Percentiles rank a stretch among this genome's conserved stretches.
These are phyloP conservation scores for Globisporangium mamillatum DNA, from an alignment of 352 stramenopile species.

Conservation along the genomic window DNA sequence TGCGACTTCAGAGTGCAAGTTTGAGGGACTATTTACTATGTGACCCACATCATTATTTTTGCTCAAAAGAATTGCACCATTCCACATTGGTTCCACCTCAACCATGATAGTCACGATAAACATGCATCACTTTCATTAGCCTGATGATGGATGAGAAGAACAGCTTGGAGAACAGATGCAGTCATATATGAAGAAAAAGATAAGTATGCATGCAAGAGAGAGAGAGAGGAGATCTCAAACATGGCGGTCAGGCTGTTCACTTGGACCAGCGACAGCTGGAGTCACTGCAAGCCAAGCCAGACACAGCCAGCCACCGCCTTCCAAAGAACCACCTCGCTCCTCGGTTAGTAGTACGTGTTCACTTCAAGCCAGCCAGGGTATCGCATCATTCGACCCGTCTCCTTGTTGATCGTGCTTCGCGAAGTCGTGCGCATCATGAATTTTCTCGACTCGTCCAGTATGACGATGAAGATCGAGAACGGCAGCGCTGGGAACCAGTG, in stretches of 20 bases:
- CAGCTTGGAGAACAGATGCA: background rate
- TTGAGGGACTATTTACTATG: background rate
- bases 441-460: constrained; percentile 90
- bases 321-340: background rate
- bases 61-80: background rate
- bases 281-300: background rate
- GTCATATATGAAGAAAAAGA: background rate
- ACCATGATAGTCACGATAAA: too few relatives aligned
- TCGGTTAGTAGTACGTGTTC: constrained; percentile 87
- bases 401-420: constrained; percentile 63
- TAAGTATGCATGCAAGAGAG: background rate
- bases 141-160: background rate
- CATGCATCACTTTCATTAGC: background rate
- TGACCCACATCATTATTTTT: background rate
- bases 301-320: background rate
- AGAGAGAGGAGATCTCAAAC: background rate
- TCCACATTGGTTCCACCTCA: background rate
- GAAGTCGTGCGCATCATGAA: constrained; percentile 87
- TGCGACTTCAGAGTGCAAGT: background rate
- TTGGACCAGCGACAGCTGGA: background rate
- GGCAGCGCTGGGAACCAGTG: constrained; percentile 91
- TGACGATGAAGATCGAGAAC: constrained; percentile 87
- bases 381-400: constrained; percentile 75
- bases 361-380: constrained; percentile 87
- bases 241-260: background rate